Evolutionary conservation across 2,329 filamentous ascomycete species (phyloP).

Genomic region (Graphium sp.): DNA sequence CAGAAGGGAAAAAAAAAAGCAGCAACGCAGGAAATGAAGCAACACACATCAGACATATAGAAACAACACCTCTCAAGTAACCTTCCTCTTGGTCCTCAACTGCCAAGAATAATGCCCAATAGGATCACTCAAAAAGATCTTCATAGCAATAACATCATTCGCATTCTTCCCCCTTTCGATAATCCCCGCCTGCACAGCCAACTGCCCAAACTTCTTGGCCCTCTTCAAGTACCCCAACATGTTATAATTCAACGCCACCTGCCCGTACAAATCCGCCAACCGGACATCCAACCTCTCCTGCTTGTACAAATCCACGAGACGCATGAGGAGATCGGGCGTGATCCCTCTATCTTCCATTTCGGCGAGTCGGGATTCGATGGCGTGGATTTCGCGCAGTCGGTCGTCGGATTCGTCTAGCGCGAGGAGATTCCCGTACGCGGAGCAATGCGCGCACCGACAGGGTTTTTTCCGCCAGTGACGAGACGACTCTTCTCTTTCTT

Average conservation of each 20-base stretch:
- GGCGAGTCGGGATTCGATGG: conserved; percentile 7
- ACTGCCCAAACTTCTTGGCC: conserved; percentile 18
- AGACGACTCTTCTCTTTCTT: conserved; percentile 13
- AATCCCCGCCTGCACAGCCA: conserved; percentile 19
- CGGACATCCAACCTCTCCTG: conserved; percentile 19
- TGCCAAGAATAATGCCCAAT: conserved; percentile 3
- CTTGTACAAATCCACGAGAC: conserved; percentile 19
- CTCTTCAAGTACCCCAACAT: conserved; percentile 19
- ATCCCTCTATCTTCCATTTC: conserved; percentile 2
- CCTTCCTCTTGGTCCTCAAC: conserved; percentile 2
- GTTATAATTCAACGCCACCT: conserved; percentile 21
- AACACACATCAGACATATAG: no score
- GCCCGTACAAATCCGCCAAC: conserved; percentile 17
- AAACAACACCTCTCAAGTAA: neutral
- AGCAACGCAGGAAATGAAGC: no score
- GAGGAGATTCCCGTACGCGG: conserved; percentile 9
- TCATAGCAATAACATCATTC: conserved; percentile 5
- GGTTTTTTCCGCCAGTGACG: conserved; percentile 18
- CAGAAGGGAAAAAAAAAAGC: no score
- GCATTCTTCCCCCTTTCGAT: conserved; percentile 5
- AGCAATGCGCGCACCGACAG: conserved; percentile 21
- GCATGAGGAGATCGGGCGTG: conserved; percentile 17
- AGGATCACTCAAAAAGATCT: conserved; percentile 1
- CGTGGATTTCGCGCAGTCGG: conserved; percentile 17
- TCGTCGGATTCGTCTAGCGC: conserved; percentile 15